Evolutionary conservation across 352 stramenopile species (phyloP).

Genomic region (Thalassiosira ordinaria): DNA sequence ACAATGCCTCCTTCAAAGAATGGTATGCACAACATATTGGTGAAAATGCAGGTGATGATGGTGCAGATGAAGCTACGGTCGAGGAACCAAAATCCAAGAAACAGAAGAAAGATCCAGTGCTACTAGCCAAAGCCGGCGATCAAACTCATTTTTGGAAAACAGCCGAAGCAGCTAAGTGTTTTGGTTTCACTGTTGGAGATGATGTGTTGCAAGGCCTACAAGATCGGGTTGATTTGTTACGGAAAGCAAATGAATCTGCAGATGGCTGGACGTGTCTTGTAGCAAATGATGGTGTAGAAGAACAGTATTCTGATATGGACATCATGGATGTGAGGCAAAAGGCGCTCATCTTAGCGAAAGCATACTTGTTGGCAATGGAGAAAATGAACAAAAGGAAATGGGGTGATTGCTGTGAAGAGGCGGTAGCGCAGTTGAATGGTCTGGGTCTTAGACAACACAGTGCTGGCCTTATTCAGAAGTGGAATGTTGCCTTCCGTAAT

Average conservation of each 20-base stretch:
- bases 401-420: slow-evolving; percentile 3
- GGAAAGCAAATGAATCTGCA: slow-evolving; percentile 13
- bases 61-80: background rate
- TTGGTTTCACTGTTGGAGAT: slow-evolving; percentile 20
- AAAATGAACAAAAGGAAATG: slow-evolving; percentile 4
- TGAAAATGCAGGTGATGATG: background rate
- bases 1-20: background rate
- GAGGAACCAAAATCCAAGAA: background rate
- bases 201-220: slow-evolving; percentile 21
- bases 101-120: background rate
- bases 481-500: background rate
- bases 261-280: slow-evolving; percentile 24
- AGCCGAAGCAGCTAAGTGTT: slow-evolving; percentile 19
- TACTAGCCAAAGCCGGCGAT: background rate
- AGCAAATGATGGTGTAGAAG: slow-evolving; percentile 7
- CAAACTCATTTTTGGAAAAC: slow-evolving; percentile 12
- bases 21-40: background rate
- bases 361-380: slow-evolving; percentile 9
- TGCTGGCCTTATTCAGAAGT: background rate
- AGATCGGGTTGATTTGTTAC: slow-evolving; percentile 26
- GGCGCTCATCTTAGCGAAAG: slow-evolving; percentile 15
- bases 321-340: slow-evolving; percentile 24
- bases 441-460: background rate
- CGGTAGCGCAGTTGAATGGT: background rate
- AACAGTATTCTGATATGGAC: background rate